Evolutionary conservation across 2,329 filamentous ascomycete genomes (phyloP), one percentile per base, ranked within the genome.

Genomic region (Aspergillus sp.): DNA sequence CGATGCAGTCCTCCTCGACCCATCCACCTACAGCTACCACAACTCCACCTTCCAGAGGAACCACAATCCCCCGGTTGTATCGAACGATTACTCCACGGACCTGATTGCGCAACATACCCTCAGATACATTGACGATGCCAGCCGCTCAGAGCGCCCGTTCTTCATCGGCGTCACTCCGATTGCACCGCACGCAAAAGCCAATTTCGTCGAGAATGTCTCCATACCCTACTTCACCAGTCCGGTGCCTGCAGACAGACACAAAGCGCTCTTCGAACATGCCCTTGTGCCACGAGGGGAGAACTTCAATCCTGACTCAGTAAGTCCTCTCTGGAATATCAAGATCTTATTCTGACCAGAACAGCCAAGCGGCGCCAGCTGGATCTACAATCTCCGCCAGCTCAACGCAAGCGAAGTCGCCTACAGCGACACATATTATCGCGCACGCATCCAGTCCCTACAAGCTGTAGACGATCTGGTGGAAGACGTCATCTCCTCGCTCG

Each of bases 91-190:
- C 60, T 76, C 72, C 0, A 78, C 78, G 0, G 85, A 88, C 58
- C 67, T 89, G 6, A 72, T 87, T 10, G 75, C 80, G 0, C 62
- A 79, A 2, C 81, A 84, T 51, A 78, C 84, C 0, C 73, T 79
- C 6, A 80, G 76, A 0, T 81, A 88, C 32, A 68, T 89, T 0
- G 76, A 82, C 3, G 79, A 85, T 41, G 86, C 81, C 0, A 72
- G 83, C 8, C 1, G 14, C 1, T n/a, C 36, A 0, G 64, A 72
- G 0, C 73, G 76, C 24, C 86, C 87, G 0, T 89, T 88, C 69
- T 88, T 89, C 61, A 65, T 89, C 1, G 79, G 77, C 0, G 73
- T 87, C 11, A 82, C 85, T 0, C 86, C 86, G 0, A 78, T 84
- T 8, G 85, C 81, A 0, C 86, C 87, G 1, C 87, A 89, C 58